Percentiles rank a stretch among this genome's conserved stretches.
phyloP scores from a whole-genome alignment of 345 rosid species.

The Lepidium didymum region DNA sequence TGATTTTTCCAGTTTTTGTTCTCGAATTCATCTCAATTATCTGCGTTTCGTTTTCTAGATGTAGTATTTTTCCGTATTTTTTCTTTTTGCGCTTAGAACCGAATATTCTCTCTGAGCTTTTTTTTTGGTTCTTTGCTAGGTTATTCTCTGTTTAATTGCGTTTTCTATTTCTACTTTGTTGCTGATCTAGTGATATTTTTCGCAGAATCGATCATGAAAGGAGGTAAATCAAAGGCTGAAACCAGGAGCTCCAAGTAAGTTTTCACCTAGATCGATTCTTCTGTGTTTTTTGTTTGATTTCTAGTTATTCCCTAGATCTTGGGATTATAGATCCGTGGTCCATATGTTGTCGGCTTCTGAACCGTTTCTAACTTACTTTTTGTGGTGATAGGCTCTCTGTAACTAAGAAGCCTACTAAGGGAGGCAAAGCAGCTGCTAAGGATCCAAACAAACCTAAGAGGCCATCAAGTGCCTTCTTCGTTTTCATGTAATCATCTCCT shows the following conservation, averaged over 20 bases:
- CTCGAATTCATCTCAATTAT: not conserved
- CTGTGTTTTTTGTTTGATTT: not conserved
- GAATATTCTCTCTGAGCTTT: not conserved
- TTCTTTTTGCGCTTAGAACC: not conserved
- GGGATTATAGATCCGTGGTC: conserved; percentile 32
- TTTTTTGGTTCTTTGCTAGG: not conserved
- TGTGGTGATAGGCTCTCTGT: conserved; percentile 57
- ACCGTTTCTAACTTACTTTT: not conserved
- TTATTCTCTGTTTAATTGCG: not conserved
- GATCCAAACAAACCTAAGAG: conserved; percentile 73
- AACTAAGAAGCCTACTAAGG: conserved; percentile 60
- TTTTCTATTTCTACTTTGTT: not conserved
- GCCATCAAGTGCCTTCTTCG: conserved; percentile 76
- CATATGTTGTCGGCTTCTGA: not conserved
- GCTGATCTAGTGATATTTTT: conserved; percentile 14
- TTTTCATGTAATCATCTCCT: conserved; percentile 60
- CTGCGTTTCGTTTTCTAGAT: not conserved
- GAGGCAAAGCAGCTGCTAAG: conserved; percentile 41
- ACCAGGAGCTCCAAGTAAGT: conserved; percentile 68
- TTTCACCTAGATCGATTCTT: not conserved
- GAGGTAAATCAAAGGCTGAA: conserved; percentile 78
- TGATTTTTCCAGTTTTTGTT: not conserved
- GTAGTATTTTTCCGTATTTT: not conserved
- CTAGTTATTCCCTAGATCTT: not conserved
- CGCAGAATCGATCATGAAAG: conserved; percentile 79